Conservation (phyloP, 2,329 filamentous ascomycete species). For the Cladophialophora immunda region DNA sequence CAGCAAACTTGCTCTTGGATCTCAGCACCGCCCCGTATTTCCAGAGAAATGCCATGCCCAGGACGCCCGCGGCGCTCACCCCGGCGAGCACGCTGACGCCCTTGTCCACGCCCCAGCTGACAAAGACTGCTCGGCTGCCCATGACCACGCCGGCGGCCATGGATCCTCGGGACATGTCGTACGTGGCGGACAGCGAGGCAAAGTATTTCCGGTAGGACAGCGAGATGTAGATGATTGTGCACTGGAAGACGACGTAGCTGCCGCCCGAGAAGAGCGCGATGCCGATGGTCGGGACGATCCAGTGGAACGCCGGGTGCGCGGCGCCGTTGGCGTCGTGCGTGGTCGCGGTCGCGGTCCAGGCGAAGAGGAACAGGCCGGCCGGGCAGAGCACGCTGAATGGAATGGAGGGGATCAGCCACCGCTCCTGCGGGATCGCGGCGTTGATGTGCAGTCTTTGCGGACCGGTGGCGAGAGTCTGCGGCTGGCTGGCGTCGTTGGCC, state of each 20-base stretch:
- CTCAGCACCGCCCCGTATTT: slow-evolving; percentile 9
- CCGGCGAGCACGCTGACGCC: slow-evolving; percentile 14
- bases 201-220: slow-evolving; percentile 17
- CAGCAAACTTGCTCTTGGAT: slow-evolving; percentile 9
- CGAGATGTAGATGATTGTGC: slow-evolving; percentile 21
- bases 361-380: slow-evolving; percentile 14
- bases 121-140: slow-evolving; percentile 2
- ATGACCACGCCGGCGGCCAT: slow-evolving; percentile 14
- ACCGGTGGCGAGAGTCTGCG: neutral
- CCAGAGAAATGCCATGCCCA: slow-evolving; percentile 6
- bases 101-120: slow-evolving; percentile 11
- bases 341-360: slow-evolving; percentile 12
- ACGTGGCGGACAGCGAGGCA: slow-evolving; percentile 6
- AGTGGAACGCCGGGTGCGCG: neutral
- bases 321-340: neutral
- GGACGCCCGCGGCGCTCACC: neutral
- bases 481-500: neutral
- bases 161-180: slow-evolving; percentile 11
- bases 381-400: slow-evolving; percentile 7
- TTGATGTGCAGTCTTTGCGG: slow-evolving; percentile 8
- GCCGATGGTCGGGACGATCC: slow-evolving; percentile 16
- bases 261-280: slow-evolving; percentile 14
- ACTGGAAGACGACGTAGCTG: slow-evolving; percentile 16
- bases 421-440: slow-evolving; percentile 13
- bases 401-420: slow-evolving; percentile 13